Percentiles rank a stretch among this genome's conserved stretches.
phyloP scores from a whole-genome alignment of 257 asterid genomes.

The Mitragyna speciosa region DNA sequence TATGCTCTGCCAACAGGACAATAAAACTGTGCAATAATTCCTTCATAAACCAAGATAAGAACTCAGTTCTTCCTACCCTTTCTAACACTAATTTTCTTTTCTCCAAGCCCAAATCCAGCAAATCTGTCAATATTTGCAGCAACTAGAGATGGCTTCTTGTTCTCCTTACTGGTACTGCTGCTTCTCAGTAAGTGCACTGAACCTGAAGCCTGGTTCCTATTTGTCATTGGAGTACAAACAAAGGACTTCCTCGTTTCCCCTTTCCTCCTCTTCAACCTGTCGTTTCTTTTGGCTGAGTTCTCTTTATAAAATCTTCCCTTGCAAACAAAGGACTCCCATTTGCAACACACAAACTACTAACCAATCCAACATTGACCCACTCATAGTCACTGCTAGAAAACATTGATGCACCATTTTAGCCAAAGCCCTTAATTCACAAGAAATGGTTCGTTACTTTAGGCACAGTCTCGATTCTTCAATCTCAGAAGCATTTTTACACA shows the following conservation, averaged over 20 bases:
- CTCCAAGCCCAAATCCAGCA: constrained; percentile 43
- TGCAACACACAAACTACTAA: constrained; percentile 11
- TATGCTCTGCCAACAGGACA: too few species aligned
- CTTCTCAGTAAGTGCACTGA: constrained; percentile 80
- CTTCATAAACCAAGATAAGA: background rate
- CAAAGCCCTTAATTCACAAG: constrained; percentile 66
- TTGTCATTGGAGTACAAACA: constrained; percentile 52
- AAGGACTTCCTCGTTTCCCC: constrained; percentile 53
- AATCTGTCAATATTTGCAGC: constrained; percentile 41
- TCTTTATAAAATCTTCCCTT: constrained; percentile 81
- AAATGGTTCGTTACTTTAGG: constrained; percentile 69
- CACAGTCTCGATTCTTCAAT: constrained; percentile 43
- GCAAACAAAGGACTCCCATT: constrained; percentile 60
- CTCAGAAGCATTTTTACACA: constrained; percentile 38
- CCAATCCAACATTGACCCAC: background rate
- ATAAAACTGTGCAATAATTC: background rate
- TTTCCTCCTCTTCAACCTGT: constrained; percentile 82
- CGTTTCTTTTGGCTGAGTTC: constrained; percentile 79
- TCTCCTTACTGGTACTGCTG: constrained; percentile 50
- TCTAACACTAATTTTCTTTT: constrained; percentile 48
- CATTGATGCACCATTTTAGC: constrained; percentile 71
- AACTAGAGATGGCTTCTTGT: constrained; percentile 65
- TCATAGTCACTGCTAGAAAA: constrained; percentile 35
- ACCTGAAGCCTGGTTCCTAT: constrained; percentile 46
- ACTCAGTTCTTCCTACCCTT: constrained; percentile 44